Evolutionary conservation across 1,284 basidiomycete species (phyloP).

Genomic region (Malassezia nana): DNA sequence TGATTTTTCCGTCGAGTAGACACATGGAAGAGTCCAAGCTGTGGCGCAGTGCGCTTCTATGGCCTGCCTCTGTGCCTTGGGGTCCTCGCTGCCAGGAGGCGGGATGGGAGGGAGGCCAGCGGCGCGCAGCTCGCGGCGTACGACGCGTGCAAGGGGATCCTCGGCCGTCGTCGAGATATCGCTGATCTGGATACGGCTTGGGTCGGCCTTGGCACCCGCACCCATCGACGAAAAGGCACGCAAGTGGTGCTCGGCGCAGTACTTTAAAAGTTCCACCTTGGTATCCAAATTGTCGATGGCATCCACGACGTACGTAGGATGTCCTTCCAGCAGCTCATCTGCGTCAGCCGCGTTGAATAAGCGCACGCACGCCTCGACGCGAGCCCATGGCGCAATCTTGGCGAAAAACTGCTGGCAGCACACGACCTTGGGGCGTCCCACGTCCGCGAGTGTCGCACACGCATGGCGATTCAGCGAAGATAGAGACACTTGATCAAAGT

Average conservation of each 20-base stretch:
- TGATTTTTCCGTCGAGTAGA: conserved; percentile 89
- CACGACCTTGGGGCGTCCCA: conserved; percentile 85
- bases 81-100: not conserved
- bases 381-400: conserved; percentile 60
- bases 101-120: conserved; percentile 33
- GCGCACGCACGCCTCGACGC: conserved; percentile 53
- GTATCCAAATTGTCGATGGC: conserved; percentile 91
- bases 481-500: conserved; percentile 50
- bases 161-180: conserved; percentile 89
- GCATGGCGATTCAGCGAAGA: conserved; percentile 63
- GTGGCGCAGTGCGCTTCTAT: conserved; percentile 14
- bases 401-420: conserved; percentile 64
- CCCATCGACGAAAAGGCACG: conserved; percentile 82
- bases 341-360: conserved; percentile 25
- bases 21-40: conserved; percentile 49
- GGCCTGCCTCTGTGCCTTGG: not conserved
- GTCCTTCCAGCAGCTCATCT: conserved; percentile 24
- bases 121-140: conserved; percentile 65
- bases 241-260: conserved; percentile 38
- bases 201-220: conserved; percentile 89
- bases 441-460: conserved; percentile 77
- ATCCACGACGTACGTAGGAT: conserved; percentile 42
- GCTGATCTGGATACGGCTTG: conserved; percentile 83
- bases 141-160: conserved; percentile 84
- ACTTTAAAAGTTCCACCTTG: conserved; percentile 54